These are phyloP conservation scores for Leucosporidium yakuticum DNA, from an alignment of 768 basidiomycete genomes.

Conservation along the genomic window DNA sequence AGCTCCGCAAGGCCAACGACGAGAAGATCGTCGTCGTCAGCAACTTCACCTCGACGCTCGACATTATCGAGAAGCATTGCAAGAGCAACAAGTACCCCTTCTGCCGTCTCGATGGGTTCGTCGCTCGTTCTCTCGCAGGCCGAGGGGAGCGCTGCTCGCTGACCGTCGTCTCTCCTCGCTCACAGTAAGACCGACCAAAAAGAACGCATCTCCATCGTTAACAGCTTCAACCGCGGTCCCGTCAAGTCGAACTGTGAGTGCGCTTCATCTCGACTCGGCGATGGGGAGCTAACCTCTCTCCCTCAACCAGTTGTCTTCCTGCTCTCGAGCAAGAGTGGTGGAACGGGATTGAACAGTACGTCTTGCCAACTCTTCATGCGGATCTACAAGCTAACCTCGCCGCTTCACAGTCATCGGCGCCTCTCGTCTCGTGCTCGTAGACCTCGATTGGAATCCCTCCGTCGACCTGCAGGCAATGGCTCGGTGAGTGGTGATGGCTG, in stretches of 20 bases:
- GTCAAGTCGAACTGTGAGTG: constrained; percentile 65
- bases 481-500: constrained; percentile 45
- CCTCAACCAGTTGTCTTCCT: constrained; percentile 68
- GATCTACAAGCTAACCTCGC: too few relatives aligned
- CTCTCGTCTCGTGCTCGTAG: constrained; percentile 75
- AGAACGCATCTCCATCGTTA: constrained; percentile 80
- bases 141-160: background rate
- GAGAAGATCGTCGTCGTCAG: constrained; percentile 90
- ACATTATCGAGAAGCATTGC: constrained; percentile 83
- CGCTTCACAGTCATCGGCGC: constrained; percentile 60
- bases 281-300: background rate
- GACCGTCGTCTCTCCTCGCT: background rate
- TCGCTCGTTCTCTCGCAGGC: too few relatives aligned
- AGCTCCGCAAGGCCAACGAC: constrained; percentile 55
- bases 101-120: constrained; percentile 79
- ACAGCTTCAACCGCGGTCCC: constrained; percentile 73
- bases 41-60: constrained; percentile 92
- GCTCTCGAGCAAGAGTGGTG: constrained; percentile 89
- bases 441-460: constrained; percentile 86
- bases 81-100: constrained; percentile 67
- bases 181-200: constrained; percentile 39
- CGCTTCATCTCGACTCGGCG: background rate
- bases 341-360: constrained; percentile 73
- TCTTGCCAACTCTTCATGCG: constrained; percentile 33
- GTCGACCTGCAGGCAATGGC: constrained; percentile 97